Evolutionary conservation across 352 stramenopile species (phyloP), one percentile per base, ranked within the genome.

Genomic region (Blastocystis sp.): DNA sequence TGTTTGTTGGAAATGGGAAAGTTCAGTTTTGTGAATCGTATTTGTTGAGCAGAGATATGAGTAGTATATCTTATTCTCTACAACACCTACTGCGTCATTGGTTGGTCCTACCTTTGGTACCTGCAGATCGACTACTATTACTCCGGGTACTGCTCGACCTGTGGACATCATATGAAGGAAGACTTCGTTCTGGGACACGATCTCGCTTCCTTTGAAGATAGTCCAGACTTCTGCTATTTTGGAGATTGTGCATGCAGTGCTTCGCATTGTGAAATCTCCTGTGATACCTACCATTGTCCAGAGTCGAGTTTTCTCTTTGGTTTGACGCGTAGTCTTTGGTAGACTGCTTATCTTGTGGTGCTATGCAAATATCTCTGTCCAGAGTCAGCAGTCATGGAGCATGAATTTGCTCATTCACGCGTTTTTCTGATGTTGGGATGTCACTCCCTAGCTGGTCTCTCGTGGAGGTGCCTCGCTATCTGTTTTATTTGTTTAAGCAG

Each of bases 401-500:
- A 94, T 96, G 87, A 92, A 93, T 54, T 91, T 96, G 68, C 96
- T 96, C 93, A 93, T 96, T 16, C 69, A 92, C 53, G 91, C 92
- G 73, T 85, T 16, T 41, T 4, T 18, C 8, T 24, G 59, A 54
- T 24, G 2, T 9, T 37, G 20, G 9, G 8, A 9, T 30, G 9
- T 85, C 20, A 85, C 53, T 26, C 30, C 3, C 50, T 68, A 85
- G 78, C 82, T 97, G 94, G 94, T 92, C 92, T 4, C 92, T 96
- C 68, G 94, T 96, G 13, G 95, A 97, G 87, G 95, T 98, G 43
- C 95, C 95, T 76, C 96, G 97, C 70, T 99, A 99, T 92, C 92
- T 96, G 11, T 99, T 99, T 91, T 99, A 99, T 91, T 92, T 96
- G 26, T 92, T 96, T 75, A 98, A 98, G 90, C 90, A 98, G 69